Evolutionary conservation across 2,329 filamentous ascomycete genomes (phyloP).

Genomic region (Ceratocystis papillata): DNA sequence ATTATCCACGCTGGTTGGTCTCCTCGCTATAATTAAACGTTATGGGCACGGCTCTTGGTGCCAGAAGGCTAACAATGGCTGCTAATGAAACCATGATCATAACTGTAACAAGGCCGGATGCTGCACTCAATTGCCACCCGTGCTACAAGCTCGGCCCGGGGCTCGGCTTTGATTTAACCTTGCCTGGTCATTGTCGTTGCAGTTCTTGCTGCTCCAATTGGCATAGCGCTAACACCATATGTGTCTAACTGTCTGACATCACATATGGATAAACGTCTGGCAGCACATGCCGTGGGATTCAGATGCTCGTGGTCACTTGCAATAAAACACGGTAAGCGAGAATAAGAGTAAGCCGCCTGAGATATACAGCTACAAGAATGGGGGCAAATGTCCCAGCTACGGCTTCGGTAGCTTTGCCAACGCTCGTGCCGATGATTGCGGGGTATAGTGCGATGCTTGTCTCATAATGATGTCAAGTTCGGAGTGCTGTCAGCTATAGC

Average conservation of each 20-base stretch:
- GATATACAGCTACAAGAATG: constrained; percentile 39
- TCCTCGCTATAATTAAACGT: too few relatives aligned
- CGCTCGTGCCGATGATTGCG: constrained; percentile 44
- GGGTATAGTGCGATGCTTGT: constrained; percentile 42
- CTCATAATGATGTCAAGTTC: constrained; percentile 37
- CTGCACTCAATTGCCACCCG: too few relatives aligned
- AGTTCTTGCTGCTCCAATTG: constrained; percentile 27
- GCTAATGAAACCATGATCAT: too few relatives aligned
- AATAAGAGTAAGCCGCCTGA: constrained; percentile 40
- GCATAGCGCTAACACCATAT: constrained; percentile 41
- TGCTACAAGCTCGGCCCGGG: too few relatives aligned
- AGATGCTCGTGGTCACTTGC: constrained; percentile 44
- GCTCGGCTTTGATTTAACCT: too few relatives aligned
- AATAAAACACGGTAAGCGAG: constrained; percentile 39
- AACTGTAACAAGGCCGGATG: too few relatives aligned
- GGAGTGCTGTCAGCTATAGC: constrained; percentile 35
- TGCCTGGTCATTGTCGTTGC: too few relatives aligned
- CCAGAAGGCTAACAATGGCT: too few relatives aligned
- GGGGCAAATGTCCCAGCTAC: too few relatives aligned
- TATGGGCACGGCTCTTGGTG: too few relatives aligned
- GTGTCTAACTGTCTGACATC: constrained; percentile 43
- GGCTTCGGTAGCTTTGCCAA: constrained; percentile 30
- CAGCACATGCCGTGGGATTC: constrained; percentile 43
- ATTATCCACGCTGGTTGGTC: too few relatives aligned
- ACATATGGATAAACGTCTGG: constrained; percentile 58